phyloP scores from a whole-genome alignment of 2,329 filamentous ascomycete species.

The Aureobasidium sp. region DNA sequence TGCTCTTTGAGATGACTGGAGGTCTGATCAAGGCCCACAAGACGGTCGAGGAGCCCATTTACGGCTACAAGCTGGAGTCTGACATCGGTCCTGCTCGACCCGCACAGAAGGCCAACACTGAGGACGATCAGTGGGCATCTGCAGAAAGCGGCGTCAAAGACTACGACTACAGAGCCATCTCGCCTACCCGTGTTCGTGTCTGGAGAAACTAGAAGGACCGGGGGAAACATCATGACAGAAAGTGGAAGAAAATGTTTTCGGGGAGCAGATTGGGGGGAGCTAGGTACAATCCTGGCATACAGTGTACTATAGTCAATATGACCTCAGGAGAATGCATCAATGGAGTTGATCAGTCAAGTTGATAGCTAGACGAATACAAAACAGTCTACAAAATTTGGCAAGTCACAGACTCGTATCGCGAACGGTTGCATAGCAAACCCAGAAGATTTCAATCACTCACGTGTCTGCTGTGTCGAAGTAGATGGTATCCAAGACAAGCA shows the following conservation, averaged over 20 bases:
- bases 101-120: not conserved
- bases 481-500: not conserved
- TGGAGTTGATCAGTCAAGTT: not conserved
- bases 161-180: not conserved
- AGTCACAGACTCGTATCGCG: not conserved
- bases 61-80: not conserved
- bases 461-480: not conserved
- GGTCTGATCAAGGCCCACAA: slow-evolving; percentile 25
- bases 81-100: not conserved
- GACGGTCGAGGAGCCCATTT: not conserved
- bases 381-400: not conserved
- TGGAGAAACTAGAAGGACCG: not conserved
- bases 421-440: not conserved
- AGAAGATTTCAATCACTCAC: not conserved
- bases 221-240: not conserved
- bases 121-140: not conserved
- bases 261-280: no score
- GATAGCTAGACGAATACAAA: not conserved
- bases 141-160: slow-evolving; percentile 1
- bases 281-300: not conserved
- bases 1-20: slow-evolving; percentile 33
- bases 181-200: not conserved
- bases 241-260: not conserved
- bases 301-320: not conserved
- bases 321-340: not conserved